Base-by-base conservation (phyloP, 345 rosid genomes). In the Eutrema yunnanense region DNA sequence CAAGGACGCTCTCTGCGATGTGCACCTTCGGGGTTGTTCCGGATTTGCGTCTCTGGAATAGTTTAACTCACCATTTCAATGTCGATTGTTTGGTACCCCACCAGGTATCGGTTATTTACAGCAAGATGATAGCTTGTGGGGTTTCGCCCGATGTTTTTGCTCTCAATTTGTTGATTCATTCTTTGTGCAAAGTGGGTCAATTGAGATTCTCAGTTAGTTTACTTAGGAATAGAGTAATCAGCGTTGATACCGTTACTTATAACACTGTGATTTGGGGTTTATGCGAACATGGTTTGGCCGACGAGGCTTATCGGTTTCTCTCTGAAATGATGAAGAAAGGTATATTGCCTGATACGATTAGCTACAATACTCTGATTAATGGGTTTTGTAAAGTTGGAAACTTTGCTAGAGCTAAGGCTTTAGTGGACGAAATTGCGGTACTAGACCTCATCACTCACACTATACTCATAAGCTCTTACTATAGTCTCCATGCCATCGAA, bases 181-280 rank as follows among this genome's bases (percentile, higher is more conserved):
- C 96, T 58, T 79, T 88, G 44, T 92, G 88, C 76, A 95, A 95
- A 83, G 58, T 75, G 73, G 96, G 96, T 67, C 75, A 74, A 27
- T 58, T 95, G 73, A 76, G 52, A 76, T 84, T 69, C 71, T 87
- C 92, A 0, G 47, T 88, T 57, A 83, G 81, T 72, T 76, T 87
- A 71, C 81, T 90, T 76, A 82, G 87, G 73, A 80, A 59, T 72
- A 81, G 74, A 53, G 80, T 55, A 50, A 48, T 76, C 55, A 78
- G 71, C 30, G 81, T 86, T 4, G 97, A 88, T 79, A 75, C 77
- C 29, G 96, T 86, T 54, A 85, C 87, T 26, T 92, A 86, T 59
- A 95, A 95, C 76, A 89, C 92, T 19, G 84, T 88, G 58, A 84
- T 83, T 70, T 84, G 90, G 92, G 98, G 92, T 6, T 87, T 92